Evolutionary conservation across 1,284 basidiomycete species (phyloP).

Genomic region (Microbotryum violaceum): DNA sequence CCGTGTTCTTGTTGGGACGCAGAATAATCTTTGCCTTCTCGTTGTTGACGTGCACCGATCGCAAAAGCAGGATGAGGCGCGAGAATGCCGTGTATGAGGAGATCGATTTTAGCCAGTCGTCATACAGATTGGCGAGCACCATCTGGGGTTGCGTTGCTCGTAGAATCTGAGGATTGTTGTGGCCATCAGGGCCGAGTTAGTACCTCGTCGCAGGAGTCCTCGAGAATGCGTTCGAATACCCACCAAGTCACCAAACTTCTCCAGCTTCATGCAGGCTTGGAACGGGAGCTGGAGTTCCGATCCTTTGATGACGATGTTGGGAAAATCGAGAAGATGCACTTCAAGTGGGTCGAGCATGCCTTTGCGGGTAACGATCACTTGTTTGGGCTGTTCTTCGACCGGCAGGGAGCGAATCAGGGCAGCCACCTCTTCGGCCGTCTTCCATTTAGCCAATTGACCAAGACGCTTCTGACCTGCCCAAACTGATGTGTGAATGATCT

Average conservation of each 20-base stretch:
- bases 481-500: slow-evolving; percentile 98
- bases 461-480: slow-evolving; percentile 99
- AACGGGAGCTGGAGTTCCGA: slow-evolving; percentile 96
- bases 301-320: slow-evolving; percentile 99
- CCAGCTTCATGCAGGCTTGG: slow-evolving; percentile 99
- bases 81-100: slow-evolving; percentile 99
- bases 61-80: slow-evolving; percentile 86
- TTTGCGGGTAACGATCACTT: slow-evolving; percentile 98
- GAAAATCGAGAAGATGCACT: slow-evolving; percentile 96
- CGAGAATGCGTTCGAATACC: neutral
- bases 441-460: slow-evolving; percentile 99
- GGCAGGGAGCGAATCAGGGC: slow-evolving; percentile 93
- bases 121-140: slow-evolving; percentile 97
- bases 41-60: slow-evolving; percentile 97
- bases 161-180: slow-evolving; percentile 36
- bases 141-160: slow-evolving; percentile 98
- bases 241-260: slow-evolving; percentile 97
- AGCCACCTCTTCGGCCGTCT: slow-evolving; percentile 99
- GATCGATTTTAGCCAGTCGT: slow-evolving; percentile 98
- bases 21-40: slow-evolving; percentile 81
- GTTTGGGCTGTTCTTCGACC: slow-evolving; percentile 98
- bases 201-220: slow-evolving; percentile 52
- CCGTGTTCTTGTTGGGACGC: slow-evolving; percentile 57
- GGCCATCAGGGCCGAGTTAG: slow-evolving; percentile 30
- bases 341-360: slow-evolving; percentile 87